phyloP scores from a whole-genome alignment of 257 asterid species.

The Solanum clarkiae region DNA sequence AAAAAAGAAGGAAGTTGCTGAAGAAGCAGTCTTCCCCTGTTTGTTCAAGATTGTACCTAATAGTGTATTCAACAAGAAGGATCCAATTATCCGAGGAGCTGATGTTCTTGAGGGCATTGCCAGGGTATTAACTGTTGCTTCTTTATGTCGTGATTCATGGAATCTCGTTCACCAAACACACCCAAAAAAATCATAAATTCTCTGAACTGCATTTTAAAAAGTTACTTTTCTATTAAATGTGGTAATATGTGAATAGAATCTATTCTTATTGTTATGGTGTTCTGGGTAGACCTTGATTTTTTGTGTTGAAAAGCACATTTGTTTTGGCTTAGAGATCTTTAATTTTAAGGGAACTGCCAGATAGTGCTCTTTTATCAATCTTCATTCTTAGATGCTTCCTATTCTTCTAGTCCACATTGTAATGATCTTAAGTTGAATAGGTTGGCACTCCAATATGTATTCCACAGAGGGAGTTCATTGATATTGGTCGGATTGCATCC shows the following conservation, averaged over 20 bases:
- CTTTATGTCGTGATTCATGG: background rate
- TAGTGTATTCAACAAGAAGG: constrained; percentile 82
- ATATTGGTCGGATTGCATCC: constrained; percentile 83
- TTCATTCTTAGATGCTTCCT: constrained; percentile 3
- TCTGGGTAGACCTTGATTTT: background rate
- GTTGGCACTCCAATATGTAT: constrained; percentile 31
- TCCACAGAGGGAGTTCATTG: constrained; percentile 43
- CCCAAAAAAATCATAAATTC: background rate
- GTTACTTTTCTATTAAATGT: background rate
- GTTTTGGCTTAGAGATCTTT: background rate
- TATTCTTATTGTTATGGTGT: background rate
- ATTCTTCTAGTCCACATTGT: constrained; percentile 10
- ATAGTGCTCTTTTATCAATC: background rate
- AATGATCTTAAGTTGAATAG: constrained; percentile 30
- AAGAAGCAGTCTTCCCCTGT: constrained; percentile 95
- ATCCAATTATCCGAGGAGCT: constrained; percentile 93
- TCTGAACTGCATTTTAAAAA: background rate
- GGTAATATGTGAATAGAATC: background rate
- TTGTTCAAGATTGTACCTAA: constrained; percentile 80
- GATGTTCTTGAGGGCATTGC: constrained; percentile 74
- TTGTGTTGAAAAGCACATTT: background rate
- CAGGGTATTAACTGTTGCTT: constrained; percentile 35
- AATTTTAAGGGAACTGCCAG: background rate
- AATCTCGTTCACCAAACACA: background rate
- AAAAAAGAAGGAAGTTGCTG: constrained; percentile 83